These are phyloP conservation scores for Pogostemon cablin DNA, from an alignment of 257 asterid genomes.

Conservation along the genomic window DNA sequence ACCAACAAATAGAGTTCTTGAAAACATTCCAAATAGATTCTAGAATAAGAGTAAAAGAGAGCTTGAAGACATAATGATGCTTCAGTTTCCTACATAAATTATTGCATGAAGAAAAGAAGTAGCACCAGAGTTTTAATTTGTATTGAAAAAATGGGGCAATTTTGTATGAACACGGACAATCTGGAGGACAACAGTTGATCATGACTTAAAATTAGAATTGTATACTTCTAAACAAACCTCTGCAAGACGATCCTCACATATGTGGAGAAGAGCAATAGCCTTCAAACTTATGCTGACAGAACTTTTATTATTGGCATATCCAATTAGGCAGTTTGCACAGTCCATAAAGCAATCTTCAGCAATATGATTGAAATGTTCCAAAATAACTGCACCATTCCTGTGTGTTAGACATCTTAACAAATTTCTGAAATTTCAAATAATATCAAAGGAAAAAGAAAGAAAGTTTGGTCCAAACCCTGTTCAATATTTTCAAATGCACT, in stretches of 20 bases:
- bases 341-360: conserved; percentile 96
- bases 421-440: conserved; percentile 28
- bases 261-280: conserved; percentile 97
- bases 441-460: conserved; percentile 23
- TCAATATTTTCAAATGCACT: conserved; percentile 97
- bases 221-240: conserved; percentile 64
- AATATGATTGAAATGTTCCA: conserved; percentile 97
- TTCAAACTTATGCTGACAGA: conserved; percentile 89
- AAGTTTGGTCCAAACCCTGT: conserved; percentile 63
- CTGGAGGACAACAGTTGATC: no score
- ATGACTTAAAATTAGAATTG: background rate
- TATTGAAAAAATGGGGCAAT: background rate
- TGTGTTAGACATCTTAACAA: conserved; percentile 38
- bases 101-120: conserved; percentile 5
- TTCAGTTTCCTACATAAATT: background rate
- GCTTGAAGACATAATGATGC: background rate
- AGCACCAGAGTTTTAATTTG: conserved; percentile 1
- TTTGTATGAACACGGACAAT: no score
- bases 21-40: conserved; percentile 11
- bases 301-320: conserved; percentile 83
- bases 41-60: conserved; percentile 8
- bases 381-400: conserved; percentile 66
- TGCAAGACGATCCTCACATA: conserved; percentile 98
- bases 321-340: conserved; percentile 93
- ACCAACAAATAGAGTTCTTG: background rate